Base-by-base conservation (phyloP, 805 yeast genomes). In the Metschnikowia peoriensis region DNA sequence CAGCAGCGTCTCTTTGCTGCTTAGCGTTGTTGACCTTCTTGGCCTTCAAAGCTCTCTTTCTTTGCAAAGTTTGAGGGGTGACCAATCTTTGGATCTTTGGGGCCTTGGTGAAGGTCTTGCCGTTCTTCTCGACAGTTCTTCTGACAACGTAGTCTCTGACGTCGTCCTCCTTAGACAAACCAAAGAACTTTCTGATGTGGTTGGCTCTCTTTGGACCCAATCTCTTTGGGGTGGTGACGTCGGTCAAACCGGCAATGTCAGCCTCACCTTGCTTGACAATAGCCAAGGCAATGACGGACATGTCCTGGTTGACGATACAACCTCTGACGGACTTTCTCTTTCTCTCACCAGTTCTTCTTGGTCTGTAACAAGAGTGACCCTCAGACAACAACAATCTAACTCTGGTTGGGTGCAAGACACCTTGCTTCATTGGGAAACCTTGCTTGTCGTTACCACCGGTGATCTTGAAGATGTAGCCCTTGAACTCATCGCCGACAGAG, bases 401-500 rank as follows among this genome's bases (percentile, higher is more conserved):
- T 87, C 99, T 96, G 86, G 96, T 91, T 81, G 99, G 98, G 84
- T 90, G 94, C 86, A 94, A 83, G 65, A 94, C 99, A 88, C 99
- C 99, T 83, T 96, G 99, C 82, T 92, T 94, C 99, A 96, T 94
- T 82, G 99, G 98, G 97, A 94, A 94, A 84, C 99, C 99, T 85
- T 94, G 99, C 84, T 94, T 94, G 84, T 94, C 99, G 88, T 94
- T 94, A 87, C 99, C 99, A 77, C 99, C 99, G 70, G 97, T 81
- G 79, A 94, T 92, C 85, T 88, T 96, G 89, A 94, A 92, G 75
- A 90, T 79, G 91, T 94, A 94, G 74, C 99, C 99, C 81, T 91
- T 93, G 93, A 93, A 90, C 83, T 96, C 99, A 72, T 94, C 98
- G 74, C 96, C 96, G 70, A 94, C 88, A 63, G 90, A 79, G 79